Base-by-base conservation (phyloP, 345 rosid species). In the Murraya koenigii region DNA sequence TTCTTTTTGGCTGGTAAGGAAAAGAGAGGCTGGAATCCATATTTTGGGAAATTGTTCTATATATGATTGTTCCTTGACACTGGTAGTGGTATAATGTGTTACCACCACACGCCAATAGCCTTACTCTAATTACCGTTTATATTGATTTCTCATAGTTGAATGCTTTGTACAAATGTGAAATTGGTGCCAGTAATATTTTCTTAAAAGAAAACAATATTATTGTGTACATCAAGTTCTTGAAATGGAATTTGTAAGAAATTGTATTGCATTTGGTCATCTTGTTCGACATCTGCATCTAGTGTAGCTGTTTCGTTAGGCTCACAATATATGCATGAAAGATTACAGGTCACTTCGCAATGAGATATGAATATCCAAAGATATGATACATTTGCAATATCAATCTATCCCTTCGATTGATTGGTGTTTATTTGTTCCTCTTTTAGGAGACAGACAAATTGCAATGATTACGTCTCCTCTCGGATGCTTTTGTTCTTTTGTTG, bases 151-250 rank as follows among this genome's bases (percentile, higher is more conserved):
- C 22, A 17, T 54, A 70, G 65, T 49, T 54, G 66, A 68, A 61
- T 61, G 66, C 75, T 66, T 77, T 86, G 89, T 86, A 81, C 78
- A 85, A 79, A 85, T 62, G 66, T 75, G 79, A 78, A 75, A 80
- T 71, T 59, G 81, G 71, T 79, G 66, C 77, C 35, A 41, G 77
- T 75, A 22, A 72, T 83, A 75, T 76, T 79, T 77, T 58, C 73
- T 60, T 14, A 23, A 68, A 32, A 54, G 55, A 59, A 82, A 59
- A 78, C 70, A 61, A 66, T 75, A 63, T 71, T 82, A 38, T 52
- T 17, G 56, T 52, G 87, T 80, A 82, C 62, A 72, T 60, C 79
- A 66, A 70, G 39, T 79, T 81, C 68, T 80, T 77, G 86, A 63
- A 78, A 78, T 82, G 80, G 74, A 74, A 75, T 80, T 75, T 81